Conservation (phyloP, 2,329 filamentous ascomycete genomes). For the Xylaria sp. region DNA sequence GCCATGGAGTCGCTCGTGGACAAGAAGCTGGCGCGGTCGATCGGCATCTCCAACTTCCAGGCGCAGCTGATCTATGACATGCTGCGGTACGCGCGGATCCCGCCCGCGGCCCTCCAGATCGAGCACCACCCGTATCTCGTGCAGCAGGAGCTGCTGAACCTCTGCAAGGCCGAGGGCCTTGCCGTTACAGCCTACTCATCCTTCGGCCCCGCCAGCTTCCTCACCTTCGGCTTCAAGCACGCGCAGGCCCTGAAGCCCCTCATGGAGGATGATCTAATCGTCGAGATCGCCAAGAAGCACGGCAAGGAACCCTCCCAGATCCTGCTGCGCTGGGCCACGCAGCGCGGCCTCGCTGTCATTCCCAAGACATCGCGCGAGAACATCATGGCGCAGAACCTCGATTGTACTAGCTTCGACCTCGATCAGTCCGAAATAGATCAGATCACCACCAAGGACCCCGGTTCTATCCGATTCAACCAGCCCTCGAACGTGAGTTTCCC, state of each 20-base stretch:
- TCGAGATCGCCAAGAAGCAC: slow-evolving; percentile 70
- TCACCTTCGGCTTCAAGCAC: slow-evolving; percentile 75
- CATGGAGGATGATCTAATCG: slow-evolving; percentile 72
- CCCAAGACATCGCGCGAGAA: slow-evolving; percentile 70
- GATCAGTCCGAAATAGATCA: slow-evolving; percentile 68
- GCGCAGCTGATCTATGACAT: slow-evolving; percentile 78
- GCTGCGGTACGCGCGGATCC: slow-evolving; percentile 76
- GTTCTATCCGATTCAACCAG: slow-evolving; percentile 75
- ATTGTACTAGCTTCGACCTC: slow-evolving; percentile 70
- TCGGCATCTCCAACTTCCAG: slow-evolving; percentile 86
- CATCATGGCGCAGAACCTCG: slow-evolving; percentile 68
- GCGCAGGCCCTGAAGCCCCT: slow-evolving; percentile 70
- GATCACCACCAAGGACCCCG: slow-evolving; percentile 68
- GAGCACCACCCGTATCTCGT: slow-evolving; percentile 91
- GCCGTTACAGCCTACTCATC: slow-evolving; percentile 83
- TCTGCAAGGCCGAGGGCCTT: slow-evolving; percentile 73
- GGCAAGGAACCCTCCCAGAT: slow-evolving; percentile 79
- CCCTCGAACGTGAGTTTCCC: slow-evolving; percentile 66
- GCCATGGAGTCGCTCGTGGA: slow-evolving; percentile 79
- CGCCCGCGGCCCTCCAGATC: slow-evolving; percentile 80
- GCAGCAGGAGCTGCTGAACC: slow-evolving; percentile 72
- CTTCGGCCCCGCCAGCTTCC: slow-evolving; percentile 79
- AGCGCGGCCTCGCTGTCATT: slow-evolving; percentile 80
- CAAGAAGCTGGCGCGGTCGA: slow-evolving; percentile 70
- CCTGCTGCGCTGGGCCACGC: slow-evolving; percentile 85